These are phyloP conservation scores for Suillus subluteus DNA, from an alignment of 768 basidiomycete species.

Conservation along the genomic window DNA sequence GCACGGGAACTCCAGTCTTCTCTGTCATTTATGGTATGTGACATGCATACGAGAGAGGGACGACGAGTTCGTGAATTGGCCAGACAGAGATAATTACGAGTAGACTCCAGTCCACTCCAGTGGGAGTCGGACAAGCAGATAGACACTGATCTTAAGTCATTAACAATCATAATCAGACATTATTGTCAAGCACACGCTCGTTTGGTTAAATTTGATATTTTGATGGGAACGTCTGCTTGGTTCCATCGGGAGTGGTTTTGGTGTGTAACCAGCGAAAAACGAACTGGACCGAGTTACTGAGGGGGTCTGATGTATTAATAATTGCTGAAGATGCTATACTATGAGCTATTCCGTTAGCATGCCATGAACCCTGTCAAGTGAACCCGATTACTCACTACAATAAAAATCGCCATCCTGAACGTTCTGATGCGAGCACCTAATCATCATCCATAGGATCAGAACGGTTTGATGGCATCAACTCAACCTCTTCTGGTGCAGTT, in stretches of 20 bases:
- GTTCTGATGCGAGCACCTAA: constrained; percentile 12
- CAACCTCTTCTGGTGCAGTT: constrained; percentile 16
- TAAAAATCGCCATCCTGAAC: background rate
- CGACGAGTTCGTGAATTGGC: background rate
- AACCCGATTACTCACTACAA: constrained; percentile 21
- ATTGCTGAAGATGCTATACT: constrained; percentile 4
- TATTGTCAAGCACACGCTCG: background rate
- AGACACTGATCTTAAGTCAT: background rate
- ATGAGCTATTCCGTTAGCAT: background rate
- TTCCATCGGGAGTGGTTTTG: background rate
- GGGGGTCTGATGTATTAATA: background rate
- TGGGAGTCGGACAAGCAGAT: background rate
- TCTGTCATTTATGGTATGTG: background rate
- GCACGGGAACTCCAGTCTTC: background rate
- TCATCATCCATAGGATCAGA: constrained; percentile 25
- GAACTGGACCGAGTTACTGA: background rate
- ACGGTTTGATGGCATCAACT: constrained; percentile 18
- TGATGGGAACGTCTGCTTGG: background rate
- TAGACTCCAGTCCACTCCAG: background rate
- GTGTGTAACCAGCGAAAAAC: background rate
- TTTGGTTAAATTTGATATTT: background rate
- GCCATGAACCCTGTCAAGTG: constrained; percentile 1
- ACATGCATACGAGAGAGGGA: background rate
- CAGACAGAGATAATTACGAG: background rate
- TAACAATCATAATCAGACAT: background rate